A percentile compares a stretch with the other conserved stretches of the same genome.
Evolutionary conservation across 2,329 filamentous ascomycete species (phyloP).

Genomic region (Fusarium incarnatum): DNA sequence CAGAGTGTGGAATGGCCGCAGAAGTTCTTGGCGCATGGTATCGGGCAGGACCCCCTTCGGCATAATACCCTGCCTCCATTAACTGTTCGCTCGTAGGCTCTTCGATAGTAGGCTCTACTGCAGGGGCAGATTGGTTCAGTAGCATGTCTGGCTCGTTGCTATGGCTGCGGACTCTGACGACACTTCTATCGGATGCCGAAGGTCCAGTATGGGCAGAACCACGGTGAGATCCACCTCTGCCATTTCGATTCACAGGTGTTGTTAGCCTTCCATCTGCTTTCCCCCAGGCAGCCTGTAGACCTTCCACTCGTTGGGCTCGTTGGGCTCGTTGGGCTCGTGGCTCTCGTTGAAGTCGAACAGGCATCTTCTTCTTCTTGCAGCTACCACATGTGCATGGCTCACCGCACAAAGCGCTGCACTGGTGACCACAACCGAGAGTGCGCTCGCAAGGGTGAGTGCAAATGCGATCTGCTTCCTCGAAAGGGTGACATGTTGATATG

Average conservation of each 20-base stretch:
- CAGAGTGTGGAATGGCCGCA: not conserved
- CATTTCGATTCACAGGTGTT: not conserved
- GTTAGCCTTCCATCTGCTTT: not conserved
- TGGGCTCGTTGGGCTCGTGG: not conserved
- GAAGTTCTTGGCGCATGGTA: not conserved
- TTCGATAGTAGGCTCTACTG: not conserved
- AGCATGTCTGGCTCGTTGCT: not conserved
- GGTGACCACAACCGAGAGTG: slow-evolving; percentile 37
- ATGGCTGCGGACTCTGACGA: not conserved
- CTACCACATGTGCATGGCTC: slow-evolving; percentile 29
- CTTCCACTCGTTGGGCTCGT: not conserved
- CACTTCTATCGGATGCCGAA: not conserved
- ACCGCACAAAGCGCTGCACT: slow-evolving; percentile 32
- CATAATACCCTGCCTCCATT: slow-evolving; percentile 47
- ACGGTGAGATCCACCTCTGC: not conserved
- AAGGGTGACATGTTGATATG: slow-evolving; percentile 32
- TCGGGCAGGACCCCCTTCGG: not conserved
- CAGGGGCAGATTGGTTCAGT: not conserved
- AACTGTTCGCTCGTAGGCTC: slow-evolving; percentile 65
- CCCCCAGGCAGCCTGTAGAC: not conserved
- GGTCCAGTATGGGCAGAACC: not conserved
- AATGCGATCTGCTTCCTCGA: slow-evolving; percentile 35
- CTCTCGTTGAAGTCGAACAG: not conserved
- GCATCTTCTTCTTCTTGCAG: not conserved
- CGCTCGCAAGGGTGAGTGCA: slow-evolving; percentile 46